Evolutionary conservation across 768 basidiomycete species (phyloP).

Genomic region (Dentipellis fragilis): DNA sequence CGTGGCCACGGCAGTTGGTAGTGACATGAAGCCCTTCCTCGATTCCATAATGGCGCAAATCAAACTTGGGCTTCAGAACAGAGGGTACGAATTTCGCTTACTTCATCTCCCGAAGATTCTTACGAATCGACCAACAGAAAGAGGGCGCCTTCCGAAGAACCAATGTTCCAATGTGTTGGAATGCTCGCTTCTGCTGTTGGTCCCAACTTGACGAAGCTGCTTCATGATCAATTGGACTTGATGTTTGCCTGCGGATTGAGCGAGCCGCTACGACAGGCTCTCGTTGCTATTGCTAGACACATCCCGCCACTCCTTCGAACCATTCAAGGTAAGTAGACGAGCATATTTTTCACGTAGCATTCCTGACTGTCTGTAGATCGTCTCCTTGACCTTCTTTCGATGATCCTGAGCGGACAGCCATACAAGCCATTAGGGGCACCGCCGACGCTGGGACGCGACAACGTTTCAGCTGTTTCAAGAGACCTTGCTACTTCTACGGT

Average conservation of each 20-base stretch:
- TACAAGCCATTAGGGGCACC: conserved; percentile 90
- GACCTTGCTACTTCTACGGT: conserved; percentile 47
- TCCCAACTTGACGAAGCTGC: conserved; percentile 86
- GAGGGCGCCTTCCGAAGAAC: conserved; percentile 87
- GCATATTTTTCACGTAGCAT: neutral
- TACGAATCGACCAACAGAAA: conserved; percentile 36
- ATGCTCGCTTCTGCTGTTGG: conserved; percentile 95
- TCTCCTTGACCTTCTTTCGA: conserved; percentile 74
- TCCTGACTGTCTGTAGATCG: conserved; percentile 47
- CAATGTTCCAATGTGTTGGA: conserved; percentile 95
- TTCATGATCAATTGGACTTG: conserved; percentile 93
- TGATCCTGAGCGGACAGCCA: conserved; percentile 70
- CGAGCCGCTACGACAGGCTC: conserved; percentile 76
- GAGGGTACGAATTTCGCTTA: conserved; percentile 49
- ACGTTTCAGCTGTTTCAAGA: conserved; percentile 36
- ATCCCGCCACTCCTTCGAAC: conserved; percentile 87
- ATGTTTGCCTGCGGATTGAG: conserved; percentile 94
- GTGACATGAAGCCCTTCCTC: conserved; percentile 93
- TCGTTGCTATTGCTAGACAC: conserved; percentile 73
- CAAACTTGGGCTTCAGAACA: conserved; percentile 76
- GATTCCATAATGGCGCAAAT: conserved; percentile 86
- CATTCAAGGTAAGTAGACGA: conserved; percentile 62
- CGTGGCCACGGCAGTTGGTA: conserved; percentile 81
- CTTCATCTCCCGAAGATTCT: conserved; percentile 22
- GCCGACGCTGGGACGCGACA: conserved; percentile 42